Evolutionary conservation across 768 basidiomycete genomes (phyloP).

Genomic region (Rhodotorula paludigena): DNA sequence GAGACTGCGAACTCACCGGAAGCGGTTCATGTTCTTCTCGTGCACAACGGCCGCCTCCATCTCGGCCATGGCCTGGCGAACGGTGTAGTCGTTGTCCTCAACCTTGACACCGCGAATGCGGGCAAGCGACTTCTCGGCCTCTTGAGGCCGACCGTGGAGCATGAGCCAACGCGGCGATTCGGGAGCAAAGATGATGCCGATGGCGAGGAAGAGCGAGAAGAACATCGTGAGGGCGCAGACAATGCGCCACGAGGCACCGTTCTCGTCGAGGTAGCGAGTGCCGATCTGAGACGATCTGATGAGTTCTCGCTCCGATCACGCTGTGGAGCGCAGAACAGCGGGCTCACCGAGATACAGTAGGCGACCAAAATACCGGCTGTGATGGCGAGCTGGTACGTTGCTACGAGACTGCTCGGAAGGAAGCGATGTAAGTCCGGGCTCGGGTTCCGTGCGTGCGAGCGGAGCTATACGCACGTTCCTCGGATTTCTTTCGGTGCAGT

Average conservation of each 20-base stretch:
- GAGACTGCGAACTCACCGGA: slow-evolving; percentile 48
- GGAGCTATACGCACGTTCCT: slow-evolving; percentile 51
- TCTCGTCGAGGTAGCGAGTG: slow-evolving; percentile 53
- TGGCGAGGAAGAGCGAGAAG: slow-evolving; percentile 60
- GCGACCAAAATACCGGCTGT: slow-evolving; percentile 60
- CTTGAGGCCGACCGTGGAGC: slow-evolving; percentile 52
- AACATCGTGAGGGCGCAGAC: slow-evolving; percentile 60
- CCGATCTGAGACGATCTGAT: slow-evolving; percentile 55
- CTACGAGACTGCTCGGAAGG: neutral
- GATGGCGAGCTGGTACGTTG: slow-evolving; percentile 52
- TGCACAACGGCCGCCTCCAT: slow-evolving; percentile 56
- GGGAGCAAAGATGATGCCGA: slow-evolving; percentile 67
- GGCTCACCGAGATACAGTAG: neutral
- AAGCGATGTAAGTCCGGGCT: neutral
- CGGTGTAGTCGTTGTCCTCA: slow-evolving; percentile 39
- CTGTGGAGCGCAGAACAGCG: neutral
- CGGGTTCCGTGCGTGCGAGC: neutral
- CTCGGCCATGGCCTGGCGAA: slow-evolving; percentile 50
- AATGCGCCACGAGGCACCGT: slow-evolving; percentile 59
- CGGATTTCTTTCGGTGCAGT: slow-evolving; percentile 67
- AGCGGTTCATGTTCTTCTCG: slow-evolving; percentile 51
- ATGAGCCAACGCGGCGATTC: slow-evolving; percentile 64
- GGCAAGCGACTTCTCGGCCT: slow-evolving; percentile 52
- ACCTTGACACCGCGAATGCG: slow-evolving; percentile 31
- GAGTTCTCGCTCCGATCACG: neutral